Evolutionary conservation across 306 rosid species (phyloP), one percentile per base, ranked within the genome.

Genomic region (Aeschynomene evenia): DNA sequence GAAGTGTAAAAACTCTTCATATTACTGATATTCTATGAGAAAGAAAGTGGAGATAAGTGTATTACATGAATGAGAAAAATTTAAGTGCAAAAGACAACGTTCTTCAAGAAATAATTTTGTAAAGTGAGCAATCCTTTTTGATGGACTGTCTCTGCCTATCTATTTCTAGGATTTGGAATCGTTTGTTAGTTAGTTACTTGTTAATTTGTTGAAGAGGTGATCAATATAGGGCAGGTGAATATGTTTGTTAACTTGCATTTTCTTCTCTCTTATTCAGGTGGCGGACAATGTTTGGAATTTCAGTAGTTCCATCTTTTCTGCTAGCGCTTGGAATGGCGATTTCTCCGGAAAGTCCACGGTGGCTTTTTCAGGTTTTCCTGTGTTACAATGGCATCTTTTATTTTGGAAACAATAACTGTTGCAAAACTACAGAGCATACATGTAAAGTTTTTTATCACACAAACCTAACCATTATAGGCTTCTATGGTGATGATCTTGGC

Each of bases 341-440:
- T 40, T 89, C 90, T 65, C 98, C 98, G 0, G 98, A 91, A 80
- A 91, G 98, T 81, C 98, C 98, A 8, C 82, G 98, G 24, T 91
- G 98, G 98, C 96, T 91, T 37, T 79, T 84, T 66, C 98, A 89
- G 98, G 98, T 91, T 69, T 24, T 58, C 31, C 45, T 64, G 36
- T 72, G 34, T 56, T 42, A 26, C 60, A 10, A 6, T 60, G 53
- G 14, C 5, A 39, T 72, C 82, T 46, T 37, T 66, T 57, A 18
- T 67, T 48, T 4, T 31, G 63, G 64, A 70, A 34, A 59, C 65
- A 48, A 37, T 49, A 14, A 10, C 9, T 42, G 20, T 42, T 65
- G 73, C 19, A 7, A 53, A 63, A 23, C 10, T 60, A 51, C n/a
- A n/a, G n/a, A n/a, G n/a, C n/a, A n/a, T n/a, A n/a, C n/a, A n/a